Evolutionary conservation across 805 yeast genomes (phyloP), one percentile per base, ranked within the genome.

Genomic region (Yamadazyma scolyti): DNA sequence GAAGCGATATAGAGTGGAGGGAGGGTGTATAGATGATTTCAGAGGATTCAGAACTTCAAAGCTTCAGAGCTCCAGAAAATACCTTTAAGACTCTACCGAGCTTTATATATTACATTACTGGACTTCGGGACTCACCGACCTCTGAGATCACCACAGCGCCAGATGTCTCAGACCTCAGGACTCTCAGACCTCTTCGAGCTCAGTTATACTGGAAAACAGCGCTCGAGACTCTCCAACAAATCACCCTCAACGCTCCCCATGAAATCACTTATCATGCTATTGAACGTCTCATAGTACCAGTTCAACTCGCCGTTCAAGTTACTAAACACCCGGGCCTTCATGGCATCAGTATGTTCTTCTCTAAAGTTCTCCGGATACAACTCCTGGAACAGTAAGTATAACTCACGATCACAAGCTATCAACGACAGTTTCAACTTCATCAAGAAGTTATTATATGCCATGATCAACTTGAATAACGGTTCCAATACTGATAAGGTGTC

Each of bases 401-500:
- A 58, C 19, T 70, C 66, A 23, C 52, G 58, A 42, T 73, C 71
- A 42, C 78, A 54, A 32, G 71, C 38, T 18, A 79, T 67, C 37
- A 79, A 52, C 4, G 75, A 68, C 45, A 73, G 75, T 41, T 81
- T 66, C 39, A 77, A 53, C n/a, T 79, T 61, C 48, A 58, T 50
- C 31, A 76, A 46, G 37, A 73, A 74, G 34, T 65, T 63, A 42
- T 73, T 69, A 44, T 56, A 76, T 40, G 64, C 66, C 11, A 71
- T 54, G 18, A 76, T 60, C 28, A 74, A 56, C 24, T 68, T 65
- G 36, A 77, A 56, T 34, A 78, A 45, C 29, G 54, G 56, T 40
- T 70, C 65, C 26, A 75, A 45, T 10, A 68, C 55, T 27, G 66
- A 63, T 25, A 81, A 60, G 30, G 81, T 53, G 27, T 64, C 66